Percentiles rank a stretch among this genome's conserved stretches.
phyloP scores from a whole-genome alignment of 768 basidiomycete genomes.

The Tulasnella sp. region DNA sequence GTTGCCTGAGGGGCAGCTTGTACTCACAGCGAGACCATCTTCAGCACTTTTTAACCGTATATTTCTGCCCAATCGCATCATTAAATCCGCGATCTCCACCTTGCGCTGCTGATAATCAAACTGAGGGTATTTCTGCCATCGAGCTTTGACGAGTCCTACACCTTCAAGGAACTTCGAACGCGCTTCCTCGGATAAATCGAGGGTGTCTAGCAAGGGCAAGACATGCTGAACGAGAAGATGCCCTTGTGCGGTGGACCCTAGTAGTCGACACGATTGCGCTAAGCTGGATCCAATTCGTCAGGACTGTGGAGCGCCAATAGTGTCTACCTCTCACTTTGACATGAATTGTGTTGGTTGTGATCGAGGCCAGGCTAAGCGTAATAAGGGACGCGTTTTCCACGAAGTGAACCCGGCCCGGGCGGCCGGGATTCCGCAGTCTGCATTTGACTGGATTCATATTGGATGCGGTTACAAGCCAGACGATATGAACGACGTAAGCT shows the following conservation, averaged over 20 bases:
- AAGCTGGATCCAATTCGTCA: not conserved
- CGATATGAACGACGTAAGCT: slow-evolving; percentile 34
- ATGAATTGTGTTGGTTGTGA: not conserved
- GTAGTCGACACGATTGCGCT: not conserved
- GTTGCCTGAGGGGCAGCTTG: not conserved
- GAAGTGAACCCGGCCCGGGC: no score
- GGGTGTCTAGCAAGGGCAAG: not conserved
- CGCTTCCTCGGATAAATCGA: not conserved
- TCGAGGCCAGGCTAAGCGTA: not conserved
- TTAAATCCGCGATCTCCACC: slow-evolving; percentile 2
- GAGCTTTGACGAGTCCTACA: not conserved
- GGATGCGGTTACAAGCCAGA: no score
- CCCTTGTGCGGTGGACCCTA: not conserved
- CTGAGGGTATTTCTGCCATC: slow-evolving; percentile 3
- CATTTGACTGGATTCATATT: no score
- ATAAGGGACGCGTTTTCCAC: not conserved
- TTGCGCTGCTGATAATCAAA: not conserved
- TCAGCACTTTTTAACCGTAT: not conserved
- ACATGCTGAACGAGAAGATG: slow-evolving; percentile 7
- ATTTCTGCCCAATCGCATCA: not conserved
- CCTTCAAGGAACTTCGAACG: not conserved
- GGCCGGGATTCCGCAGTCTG: no score
- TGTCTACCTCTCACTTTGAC: no score
- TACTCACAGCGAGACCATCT: not conserved
- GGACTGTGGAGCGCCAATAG: no score